Evolutionary conservation across 2,329 filamentous ascomycete genomes (phyloP), one percentile per base, ranked within the genome.

Genomic region (Coniella vitis): DNA sequence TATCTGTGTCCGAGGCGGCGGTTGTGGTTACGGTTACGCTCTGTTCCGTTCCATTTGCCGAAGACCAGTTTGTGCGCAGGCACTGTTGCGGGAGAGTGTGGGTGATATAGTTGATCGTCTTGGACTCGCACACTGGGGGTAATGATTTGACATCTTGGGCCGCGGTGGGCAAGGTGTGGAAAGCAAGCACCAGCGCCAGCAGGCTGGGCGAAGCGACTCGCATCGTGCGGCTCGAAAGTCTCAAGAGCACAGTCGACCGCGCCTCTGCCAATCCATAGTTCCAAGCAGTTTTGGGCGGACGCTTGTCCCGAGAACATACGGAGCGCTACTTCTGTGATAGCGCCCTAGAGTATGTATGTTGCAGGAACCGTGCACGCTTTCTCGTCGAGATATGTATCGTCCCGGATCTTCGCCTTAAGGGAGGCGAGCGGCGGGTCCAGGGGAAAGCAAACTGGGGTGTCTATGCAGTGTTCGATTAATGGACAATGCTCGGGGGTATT

Each of bases 41-140:
- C 17, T 52, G 25, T 7, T 54, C 25, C 38, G 45, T 43, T 35
- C 50, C 39, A 20, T 51, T 55, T n/a, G 52, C 39, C 13, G 56
- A 40, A 7, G 71, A 65, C 71, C 81, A 83, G 36, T 74, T 73
- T n/a, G 79, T 81, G 42, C 78, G 79, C 19, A 88, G 71, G 61
- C 87, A 91, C 69, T 86, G 84, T 62, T 88, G 85, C 10, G 85
- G 85, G 35, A 90, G 69, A 2, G 79, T 81, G 57, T 90, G 84
- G 10, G 86, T 90, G 54, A 91, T 87, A 65, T 90, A 89, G 66
- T 91, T 90, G 61, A 88, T 81, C 1, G 84, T 88, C 56, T 79
- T 78, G 47, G 69, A 74, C 57, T 77, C 75, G 66, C 78, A 82
- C 8, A 66, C 62, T 5, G 59, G 45, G 36, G 48, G 36, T 14